Evolutionary conservation across 768 basidiomycete genomes (phyloP).

Genomic region (Dictyophora rubrovolvata): DNA sequence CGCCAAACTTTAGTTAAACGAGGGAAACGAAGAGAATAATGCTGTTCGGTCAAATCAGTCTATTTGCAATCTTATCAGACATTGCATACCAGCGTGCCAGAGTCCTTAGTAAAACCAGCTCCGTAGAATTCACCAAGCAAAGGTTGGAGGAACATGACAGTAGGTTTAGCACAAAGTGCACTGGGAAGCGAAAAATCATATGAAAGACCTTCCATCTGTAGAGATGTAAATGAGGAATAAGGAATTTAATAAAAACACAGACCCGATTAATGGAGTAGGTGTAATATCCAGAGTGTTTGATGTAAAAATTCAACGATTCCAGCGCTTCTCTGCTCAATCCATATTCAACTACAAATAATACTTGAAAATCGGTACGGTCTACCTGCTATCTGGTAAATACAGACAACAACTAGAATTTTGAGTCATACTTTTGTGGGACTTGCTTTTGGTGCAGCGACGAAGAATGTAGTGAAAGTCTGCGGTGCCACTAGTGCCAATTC

Average conservation of each 20-base stretch:
- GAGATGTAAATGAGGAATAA: background rate
- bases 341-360: conserved; percentile 71
- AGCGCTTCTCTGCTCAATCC: conserved; percentile 58
- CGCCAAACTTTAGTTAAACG: conserved; percentile 64
- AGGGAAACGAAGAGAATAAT: conserved; percentile 80
- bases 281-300: conserved; percentile 37
- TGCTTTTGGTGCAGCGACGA: conserved; percentile 51
- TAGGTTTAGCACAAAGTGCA: conserved; percentile 38
- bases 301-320: conserved; percentile 61
- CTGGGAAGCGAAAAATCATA: conserved; percentile 46
- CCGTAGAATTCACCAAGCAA: conserved; percentile 67
- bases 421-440: conserved; percentile 26
- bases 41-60: conserved; percentile 27
- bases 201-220: conserved; percentile 22
- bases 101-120: conserved; percentile 73
- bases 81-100: conserved; percentile 39
- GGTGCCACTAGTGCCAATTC: conserved; percentile 45
- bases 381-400: conserved; percentile 23
- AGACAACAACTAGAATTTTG: background rate
- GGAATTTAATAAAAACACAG: background rate
- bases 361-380: conserved; percentile 49
- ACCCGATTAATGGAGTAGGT: conserved; percentile 5
- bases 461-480: conserved; percentile 67
- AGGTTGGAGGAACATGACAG: conserved; percentile 48
- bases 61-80: background rate